Percentiles rank a stretch among this genome's conserved stretches.
phyloP scores from a whole-genome alignment of 441 rosid species.

The Gossypium aridum region DNA sequence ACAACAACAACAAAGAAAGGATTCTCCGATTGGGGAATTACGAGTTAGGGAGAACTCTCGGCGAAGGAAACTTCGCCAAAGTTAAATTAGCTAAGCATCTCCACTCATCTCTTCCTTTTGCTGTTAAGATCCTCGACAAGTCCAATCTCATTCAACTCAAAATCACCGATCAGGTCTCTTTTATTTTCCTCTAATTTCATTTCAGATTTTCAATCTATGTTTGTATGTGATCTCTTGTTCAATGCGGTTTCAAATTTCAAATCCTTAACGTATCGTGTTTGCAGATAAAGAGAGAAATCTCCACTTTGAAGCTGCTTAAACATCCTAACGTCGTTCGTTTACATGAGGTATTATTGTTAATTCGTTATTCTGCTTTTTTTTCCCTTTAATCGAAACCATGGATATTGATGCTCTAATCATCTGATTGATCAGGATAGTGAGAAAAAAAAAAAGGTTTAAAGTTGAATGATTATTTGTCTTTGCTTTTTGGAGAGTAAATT shows the following conservation, averaged over 20 bases:
- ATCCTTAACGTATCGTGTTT: neutral
- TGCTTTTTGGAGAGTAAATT: neutral
- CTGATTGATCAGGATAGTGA: neutral
- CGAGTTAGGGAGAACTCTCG: conserved; percentile 83
- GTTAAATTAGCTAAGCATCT: conserved; percentile 67
- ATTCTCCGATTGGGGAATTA: conserved; percentile 73
- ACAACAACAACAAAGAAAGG: conserved; percentile 23
- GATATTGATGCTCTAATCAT: no score
- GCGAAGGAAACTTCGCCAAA: conserved; percentile 91
- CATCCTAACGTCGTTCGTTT: conserved; percentile 91
- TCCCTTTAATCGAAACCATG: no score
- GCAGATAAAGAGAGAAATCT: conserved; percentile 93
- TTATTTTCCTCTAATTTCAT: neutral
- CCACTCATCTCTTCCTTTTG: conserved; percentile 55
- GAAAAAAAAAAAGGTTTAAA: no score
- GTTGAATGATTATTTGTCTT: no score
- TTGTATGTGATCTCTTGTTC: neutral
- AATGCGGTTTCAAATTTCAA: neutral
- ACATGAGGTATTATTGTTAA: conserved; percentile 48
- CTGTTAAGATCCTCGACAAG: conserved; percentile 89
- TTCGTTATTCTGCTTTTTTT: neutral
- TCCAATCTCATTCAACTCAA: conserved; percentile 54
- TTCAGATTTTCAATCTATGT: neutral
- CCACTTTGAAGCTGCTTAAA: conserved; percentile 76
- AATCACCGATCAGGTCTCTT: conserved; percentile 61